phyloP scores from a whole-genome alignment of 1,284 basidiomycete species.

The Moesziomyces parantarcticus region DNA sequence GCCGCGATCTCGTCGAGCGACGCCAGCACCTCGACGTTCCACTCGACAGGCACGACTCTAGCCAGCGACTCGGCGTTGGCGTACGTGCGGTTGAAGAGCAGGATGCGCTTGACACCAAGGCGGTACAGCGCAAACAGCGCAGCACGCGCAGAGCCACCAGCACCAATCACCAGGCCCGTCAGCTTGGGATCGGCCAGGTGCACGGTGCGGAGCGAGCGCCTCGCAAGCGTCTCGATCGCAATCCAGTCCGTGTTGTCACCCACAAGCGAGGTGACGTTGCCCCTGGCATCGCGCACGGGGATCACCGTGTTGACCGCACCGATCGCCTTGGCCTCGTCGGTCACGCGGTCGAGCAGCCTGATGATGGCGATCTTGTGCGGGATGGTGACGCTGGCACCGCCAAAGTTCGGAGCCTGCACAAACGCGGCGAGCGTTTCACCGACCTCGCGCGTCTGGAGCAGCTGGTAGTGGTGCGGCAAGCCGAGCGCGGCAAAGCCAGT shows the following conservation, averaged over 20 bases:
- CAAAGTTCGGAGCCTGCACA: constrained; percentile 80
- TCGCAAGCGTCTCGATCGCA: constrained; percentile 53
- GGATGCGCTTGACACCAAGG: constrained; percentile 56
- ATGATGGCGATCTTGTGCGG: constrained; percentile 64
- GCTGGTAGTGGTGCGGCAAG: constrained; percentile 73
- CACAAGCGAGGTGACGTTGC: constrained; percentile 24
- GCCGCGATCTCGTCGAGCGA: constrained; percentile 32
- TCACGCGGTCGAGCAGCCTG: constrained; percentile 56
- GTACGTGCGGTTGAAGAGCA: constrained; percentile 65
- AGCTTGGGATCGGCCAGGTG: constrained; percentile 37
- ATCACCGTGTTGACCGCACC: constrained; percentile 67
- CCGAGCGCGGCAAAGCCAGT: constrained; percentile 84
- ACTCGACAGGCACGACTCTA: constrained; percentile 52
- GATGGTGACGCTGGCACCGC: constrained; percentile 89
- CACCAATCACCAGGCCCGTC: constrained; percentile 64
- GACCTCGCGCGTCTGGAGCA: constrained; percentile 80
- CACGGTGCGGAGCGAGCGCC: constrained; percentile 36
- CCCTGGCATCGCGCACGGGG: constrained; percentile 36
- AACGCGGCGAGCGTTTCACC: constrained; percentile 76
- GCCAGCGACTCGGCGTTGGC: constrained; percentile 57
- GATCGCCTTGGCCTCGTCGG: constrained; percentile 59
- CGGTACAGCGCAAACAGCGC: constrained; percentile 64
- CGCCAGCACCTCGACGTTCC: constrained; percentile 56
- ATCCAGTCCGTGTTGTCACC: constrained; percentile 68
- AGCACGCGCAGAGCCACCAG: constrained; percentile 64